phyloP scores from a whole-genome alignment of 1,139 yeast genomes.

The Yamadazyma atlantica region DNA sequence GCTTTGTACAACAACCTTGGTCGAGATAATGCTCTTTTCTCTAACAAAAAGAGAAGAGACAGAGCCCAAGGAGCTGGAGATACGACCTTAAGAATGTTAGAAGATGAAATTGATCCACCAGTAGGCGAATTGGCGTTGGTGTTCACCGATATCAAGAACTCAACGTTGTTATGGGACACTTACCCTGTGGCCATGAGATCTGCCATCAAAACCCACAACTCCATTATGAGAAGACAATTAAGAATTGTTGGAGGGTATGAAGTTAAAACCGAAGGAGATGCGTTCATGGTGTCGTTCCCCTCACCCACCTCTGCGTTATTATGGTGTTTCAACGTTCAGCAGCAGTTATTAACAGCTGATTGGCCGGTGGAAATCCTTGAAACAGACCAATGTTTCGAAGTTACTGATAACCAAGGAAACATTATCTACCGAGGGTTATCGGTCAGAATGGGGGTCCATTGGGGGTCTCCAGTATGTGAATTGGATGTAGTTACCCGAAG shows the following conservation, averaged over 20 bases:
- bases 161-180: conserved; percentile 91
- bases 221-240: conserved; percentile 89
- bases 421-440: conserved; percentile 82
- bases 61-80: conserved; percentile 76
- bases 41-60: conserved; percentile 54
- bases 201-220: conserved; percentile 91
- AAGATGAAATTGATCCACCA: conserved; percentile 94
- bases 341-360: conserved; percentile 75
- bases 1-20: conserved; percentile 43
- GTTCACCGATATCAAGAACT: conserved; percentile 94
- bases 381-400: conserved; percentile 80
- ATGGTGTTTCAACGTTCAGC: conserved; percentile 95
- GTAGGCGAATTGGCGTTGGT: conserved; percentile 93
- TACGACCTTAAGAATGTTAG: conserved; percentile 75
- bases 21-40: conserved; percentile 39
- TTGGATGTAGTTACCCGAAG: conserved; percentile 91
- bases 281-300: conserved; percentile 97
- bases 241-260: conserved; percentile 96
- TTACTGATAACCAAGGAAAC: conserved; percentile 64
- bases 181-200: conserved; percentile 95
- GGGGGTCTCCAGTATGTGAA: conserved; percentile 98
- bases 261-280: conserved; percentile 99
- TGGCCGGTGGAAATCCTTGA: conserved; percentile 96
- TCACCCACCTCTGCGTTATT: conserved; percentile 85
- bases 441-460: conserved; percentile 96